phyloP scores from a whole-genome alignment of 768 basidiomycete genomes.

The Lentinula boryana region DNA sequence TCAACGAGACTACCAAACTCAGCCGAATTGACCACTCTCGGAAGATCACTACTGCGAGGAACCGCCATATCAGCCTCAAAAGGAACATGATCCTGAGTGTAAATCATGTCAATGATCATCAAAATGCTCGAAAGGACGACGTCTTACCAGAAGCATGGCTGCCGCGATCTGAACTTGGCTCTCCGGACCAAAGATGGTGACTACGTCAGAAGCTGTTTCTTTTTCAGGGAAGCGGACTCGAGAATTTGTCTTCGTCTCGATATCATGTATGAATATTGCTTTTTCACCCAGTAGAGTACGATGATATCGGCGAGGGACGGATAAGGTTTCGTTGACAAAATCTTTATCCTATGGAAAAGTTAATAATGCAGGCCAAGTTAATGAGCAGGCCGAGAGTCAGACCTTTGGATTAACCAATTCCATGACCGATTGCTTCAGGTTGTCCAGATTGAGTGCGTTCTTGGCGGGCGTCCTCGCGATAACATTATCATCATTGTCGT shows the following conservation, averaged over 20 bases:
- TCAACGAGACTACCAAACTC: constrained; percentile 87
- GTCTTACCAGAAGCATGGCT: constrained; percentile 84
- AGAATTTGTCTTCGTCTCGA: constrained; percentile 94
- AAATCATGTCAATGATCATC: background rate
- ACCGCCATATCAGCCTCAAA: constrained; percentile 95
- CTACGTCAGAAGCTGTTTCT: constrained; percentile 89
- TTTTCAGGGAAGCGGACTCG: constrained; percentile 90
- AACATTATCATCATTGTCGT: constrained; percentile 98
- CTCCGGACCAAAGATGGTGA: constrained; percentile 96
- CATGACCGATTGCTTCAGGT: constrained; percentile 95
- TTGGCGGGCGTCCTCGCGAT: constrained; percentile 97
- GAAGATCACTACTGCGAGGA: constrained; percentile 76
- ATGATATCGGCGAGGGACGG: constrained; percentile 92
- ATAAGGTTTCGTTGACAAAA: constrained; percentile 88
- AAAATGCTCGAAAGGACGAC: background rate
- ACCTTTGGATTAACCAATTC: constrained; percentile 97
- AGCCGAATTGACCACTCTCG: constrained; percentile 65
- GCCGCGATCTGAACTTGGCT: constrained; percentile 95
- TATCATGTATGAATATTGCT: constrained; percentile 94
- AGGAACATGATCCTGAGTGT: constrained; percentile 81
- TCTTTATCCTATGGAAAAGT: constrained; percentile 75
- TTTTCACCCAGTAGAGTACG: constrained; percentile 94
- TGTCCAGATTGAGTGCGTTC: constrained; percentile 92
- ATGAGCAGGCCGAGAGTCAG: constrained; percentile 11
- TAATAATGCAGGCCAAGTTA: background rate